A percentile compares a stretch with the other conserved stretches of the same genome.
These are phyloP conservation scores for Stephanodiscus triporus DNA, from an alignment of 108 stramenopile species.

Conservation along the genomic window DNA sequence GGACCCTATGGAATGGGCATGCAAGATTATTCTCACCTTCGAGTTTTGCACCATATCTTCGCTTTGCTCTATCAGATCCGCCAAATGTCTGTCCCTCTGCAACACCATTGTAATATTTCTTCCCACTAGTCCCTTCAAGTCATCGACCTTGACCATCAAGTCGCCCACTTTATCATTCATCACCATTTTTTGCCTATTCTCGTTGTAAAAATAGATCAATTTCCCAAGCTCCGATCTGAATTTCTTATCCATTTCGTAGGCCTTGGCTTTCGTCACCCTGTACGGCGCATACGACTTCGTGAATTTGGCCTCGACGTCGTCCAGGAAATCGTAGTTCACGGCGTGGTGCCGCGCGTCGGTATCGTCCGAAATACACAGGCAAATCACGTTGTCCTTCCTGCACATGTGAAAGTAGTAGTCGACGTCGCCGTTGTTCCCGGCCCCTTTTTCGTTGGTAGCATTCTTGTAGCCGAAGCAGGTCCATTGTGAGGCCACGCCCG, in stretches of 20 bases:
- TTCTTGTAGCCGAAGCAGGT: slow-evolving; percentile 24
- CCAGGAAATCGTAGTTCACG: slow-evolving; percentile 72
- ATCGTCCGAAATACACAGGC: slow-evolving; percentile 73
- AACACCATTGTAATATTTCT: slow-evolving; percentile 65
- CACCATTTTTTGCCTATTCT: slow-evolving; percentile 54
- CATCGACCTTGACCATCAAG: slow-evolving; percentile 63
- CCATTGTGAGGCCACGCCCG: slow-evolving; percentile 5
- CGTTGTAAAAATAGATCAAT: slow-evolving; percentile 75
- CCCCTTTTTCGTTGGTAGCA: slow-evolving; percentile 23
- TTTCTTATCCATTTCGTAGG: slow-evolving; percentile 71
- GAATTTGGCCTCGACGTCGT: slow-evolving; percentile 65
- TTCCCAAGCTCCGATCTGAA: slow-evolving; percentile 62
- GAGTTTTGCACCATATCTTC: slow-evolving; percentile 59
- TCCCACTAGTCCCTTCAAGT: slow-evolving; percentile 73
- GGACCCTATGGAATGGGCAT: too few relatives aligned
- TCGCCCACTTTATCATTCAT: slow-evolving; percentile 48
- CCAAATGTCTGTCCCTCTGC: slow-evolving; percentile 58
- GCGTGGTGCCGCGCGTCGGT: slow-evolving; percentile 45
- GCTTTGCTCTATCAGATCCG: slow-evolving; percentile 56
- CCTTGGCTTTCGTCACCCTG: slow-evolving; percentile 64
- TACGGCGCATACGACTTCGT: slow-evolving; percentile 31
- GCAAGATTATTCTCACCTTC: slow-evolving; percentile 29
- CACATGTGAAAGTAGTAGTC: slow-evolving; percentile 80
- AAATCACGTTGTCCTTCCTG: slow-evolving; percentile 58
- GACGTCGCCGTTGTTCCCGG: slow-evolving; percentile 22